Evolutionary conservation across 148 eudicot genomes (phyloP).

Genomic region (Beta vulgaris): DNA sequence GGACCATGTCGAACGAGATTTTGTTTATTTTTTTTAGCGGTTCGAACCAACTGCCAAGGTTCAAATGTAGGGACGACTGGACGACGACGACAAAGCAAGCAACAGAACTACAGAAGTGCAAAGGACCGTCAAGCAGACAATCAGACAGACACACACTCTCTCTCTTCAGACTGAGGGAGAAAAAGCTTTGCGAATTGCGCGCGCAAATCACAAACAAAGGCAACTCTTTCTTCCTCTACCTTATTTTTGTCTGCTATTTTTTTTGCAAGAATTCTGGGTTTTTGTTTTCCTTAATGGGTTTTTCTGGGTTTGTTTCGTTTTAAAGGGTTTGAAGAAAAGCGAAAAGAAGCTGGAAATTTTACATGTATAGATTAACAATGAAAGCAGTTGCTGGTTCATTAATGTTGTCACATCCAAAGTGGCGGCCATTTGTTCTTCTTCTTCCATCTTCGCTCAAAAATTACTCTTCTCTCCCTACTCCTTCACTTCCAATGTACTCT

Average conservation of each 20-base stretch:
- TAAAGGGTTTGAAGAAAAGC: neutral
- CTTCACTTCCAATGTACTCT: slow-evolving; percentile 28
- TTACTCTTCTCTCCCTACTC: slow-evolving; percentile 19
- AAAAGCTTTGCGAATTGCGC: neutral
- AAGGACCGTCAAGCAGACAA: slow-evolving; percentile 10
- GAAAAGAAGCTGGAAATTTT: neutral
- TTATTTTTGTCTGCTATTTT: neutral
- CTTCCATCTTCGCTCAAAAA: slow-evolving; percentile 22
- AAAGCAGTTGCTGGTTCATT: slow-evolving; percentile 28
- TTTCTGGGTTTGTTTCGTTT: neutral
- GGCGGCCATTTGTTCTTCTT: slow-evolving; percentile 37
- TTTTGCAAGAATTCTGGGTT: neutral
- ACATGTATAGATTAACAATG: slow-evolving; percentile 36
- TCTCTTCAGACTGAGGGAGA: neutral
- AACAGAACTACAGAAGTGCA: neutral
- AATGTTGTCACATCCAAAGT: slow-evolving; percentile 23
- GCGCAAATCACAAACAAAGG: neutral
- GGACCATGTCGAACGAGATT: no score
- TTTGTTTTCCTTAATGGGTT: neutral
- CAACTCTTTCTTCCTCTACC: neutral
- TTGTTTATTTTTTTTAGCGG: neutral
- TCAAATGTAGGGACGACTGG: neutral
- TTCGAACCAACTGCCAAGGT: neutral
- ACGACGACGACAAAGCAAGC: neutral
- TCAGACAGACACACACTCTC: neutral